phyloP scores from a whole-genome alignment of 805 yeast species.

The Myxozyma geophila region DNA sequence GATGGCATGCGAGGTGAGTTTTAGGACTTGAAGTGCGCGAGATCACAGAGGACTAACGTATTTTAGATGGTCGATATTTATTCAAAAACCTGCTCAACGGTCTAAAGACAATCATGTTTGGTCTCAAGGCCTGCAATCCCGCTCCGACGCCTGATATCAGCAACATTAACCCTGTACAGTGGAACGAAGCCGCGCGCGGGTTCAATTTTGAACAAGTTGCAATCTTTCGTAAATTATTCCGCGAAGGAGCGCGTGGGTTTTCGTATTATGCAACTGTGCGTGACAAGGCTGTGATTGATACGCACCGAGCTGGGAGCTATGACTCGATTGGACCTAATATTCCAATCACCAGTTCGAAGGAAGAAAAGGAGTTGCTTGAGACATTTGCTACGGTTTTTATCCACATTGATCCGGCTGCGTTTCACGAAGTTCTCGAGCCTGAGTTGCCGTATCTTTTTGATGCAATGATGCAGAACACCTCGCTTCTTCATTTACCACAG shows the following conservation, averaged over 20 bases:
- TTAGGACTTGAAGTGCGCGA: not conserved
- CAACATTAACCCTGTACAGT: slow-evolving; percentile 58
- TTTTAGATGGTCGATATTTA: slow-evolving; percentile 85
- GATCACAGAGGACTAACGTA: slow-evolving; percentile 22
- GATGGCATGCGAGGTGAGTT: slow-evolving; percentile 54
- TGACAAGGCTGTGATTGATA: slow-evolving; percentile 40
- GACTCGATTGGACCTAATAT: slow-evolving; percentile 79
- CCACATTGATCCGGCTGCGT: slow-evolving; percentile 92
- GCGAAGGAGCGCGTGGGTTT: slow-evolving; percentile 83
- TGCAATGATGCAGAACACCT: slow-evolving; percentile 79
- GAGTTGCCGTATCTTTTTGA: slow-evolving; percentile 80
- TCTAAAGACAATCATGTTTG: slow-evolving; percentile 85
- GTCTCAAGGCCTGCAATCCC: slow-evolving; percentile 87
- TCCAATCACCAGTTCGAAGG: slow-evolving; percentile 86
- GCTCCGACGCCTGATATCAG: slow-evolving; percentile 60
- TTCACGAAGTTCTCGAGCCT: slow-evolving; percentile 84
- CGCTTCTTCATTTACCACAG: slow-evolving; percentile 88
- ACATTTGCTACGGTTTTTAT: slow-evolving; percentile 90
- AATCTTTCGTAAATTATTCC: slow-evolving; percentile 73
- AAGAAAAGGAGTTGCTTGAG: slow-evolving; percentile 95
- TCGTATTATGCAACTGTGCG: slow-evolving; percentile 65
- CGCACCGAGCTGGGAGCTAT: slow-evolving; percentile 43
- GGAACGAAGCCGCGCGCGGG: slow-evolving; percentile 88
- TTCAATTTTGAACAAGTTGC: slow-evolving; percentile 81
- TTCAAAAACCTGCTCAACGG: slow-evolving; percentile 89